Evolutionary conservation across 2,329 filamentous ascomycete genomes (phyloP), one percentile per base, ranked within the genome.

Genomic region (Cordyceps fumosorosea): DNA sequence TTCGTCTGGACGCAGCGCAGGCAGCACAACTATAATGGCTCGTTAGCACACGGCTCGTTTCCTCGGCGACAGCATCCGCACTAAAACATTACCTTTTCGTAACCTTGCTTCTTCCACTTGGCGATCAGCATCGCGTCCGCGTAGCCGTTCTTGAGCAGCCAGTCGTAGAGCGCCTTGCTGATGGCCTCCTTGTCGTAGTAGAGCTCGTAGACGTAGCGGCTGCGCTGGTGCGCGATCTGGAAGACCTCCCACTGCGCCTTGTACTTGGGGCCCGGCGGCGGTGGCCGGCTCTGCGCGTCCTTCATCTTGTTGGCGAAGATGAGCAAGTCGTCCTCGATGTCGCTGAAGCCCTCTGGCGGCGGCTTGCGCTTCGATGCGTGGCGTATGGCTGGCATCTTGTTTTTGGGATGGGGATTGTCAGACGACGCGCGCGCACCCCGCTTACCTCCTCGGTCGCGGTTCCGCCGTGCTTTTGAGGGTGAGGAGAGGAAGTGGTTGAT

Each of bases 41-140:
- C 56, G 62, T 75, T 63, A 77, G 71, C 51, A 65, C 7, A 37
- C 10, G 22, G 44, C 24, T 44, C 40, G 40, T 29, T 29, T 29
- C 8, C 29, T 29, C 29, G 5, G 29, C 29, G 6, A 29, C 5
- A 7, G 29, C 26, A 6, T 29, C 6, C 26, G 26, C 3, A 29
- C 3, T 1, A 29, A 29, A 7, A 29, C 29, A 6, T 29, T 74
- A 91, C 90, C 87, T 98, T 97, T 77, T 99, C 95, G 71, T 99
- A 99, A 18, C 95, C 95, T 71, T 96, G 90, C 80, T 99, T 99
- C 85, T 99, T 99, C 95, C 95, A 99, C 79, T 99, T 99, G 16
- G 95, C 95, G 72, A 99, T 98, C 72, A 99, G 79, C 80, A 93
- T 95, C 52, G 90, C 86, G 76, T 99, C 95, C 5, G 93, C 95